A percentile compares a stretch with the other conserved stretches of the same genome.
Conservation (phyloP, 257 asterid species). For the Capsicum pubescens region DNA sequence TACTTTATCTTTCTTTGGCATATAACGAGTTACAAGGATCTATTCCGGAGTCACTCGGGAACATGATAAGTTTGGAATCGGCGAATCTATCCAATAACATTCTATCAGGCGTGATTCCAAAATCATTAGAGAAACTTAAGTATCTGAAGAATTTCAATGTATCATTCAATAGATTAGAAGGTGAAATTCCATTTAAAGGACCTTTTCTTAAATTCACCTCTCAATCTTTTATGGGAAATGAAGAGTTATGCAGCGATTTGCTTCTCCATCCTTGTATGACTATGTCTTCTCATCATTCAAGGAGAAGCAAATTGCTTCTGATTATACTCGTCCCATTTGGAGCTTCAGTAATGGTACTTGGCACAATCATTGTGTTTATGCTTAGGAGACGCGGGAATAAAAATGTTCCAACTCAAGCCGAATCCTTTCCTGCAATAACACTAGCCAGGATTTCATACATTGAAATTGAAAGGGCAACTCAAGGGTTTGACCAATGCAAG, state of each 20-base stretch:
- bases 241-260: conserved; percentile 36
- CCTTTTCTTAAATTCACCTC: conserved; percentile 41
- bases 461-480: conserved; percentile 24
- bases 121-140: conserved; percentile 34
- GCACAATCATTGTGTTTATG: not conserved
- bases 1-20: conserved; percentile 45
- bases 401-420: not conserved
- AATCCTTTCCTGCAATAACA: not conserved
- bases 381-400: not conserved
- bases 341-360: not conserved
- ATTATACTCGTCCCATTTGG: not conserved
- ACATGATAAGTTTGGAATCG: conserved; percentile 41
- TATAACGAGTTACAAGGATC: conserved; percentile 44
- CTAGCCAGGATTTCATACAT: conserved; percentile 11
- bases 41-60: conserved; percentile 46
- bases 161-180: conserved; percentile 42
- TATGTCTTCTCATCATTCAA: not conserved
- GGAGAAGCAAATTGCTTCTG: not conserved
- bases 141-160: conserved; percentile 38
- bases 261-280: not conserved
- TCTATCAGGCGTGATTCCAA: conserved; percentile 44
- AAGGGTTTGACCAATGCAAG: conserved; percentile 11
- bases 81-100: conserved; percentile 39
- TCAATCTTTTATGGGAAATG: conserved; percentile 36
- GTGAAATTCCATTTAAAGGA: conserved; percentile 49